phyloP scores from a whole-genome alignment of 495 filamentous ascomycete genomes.

The Penicillium roqueforti region DNA sequence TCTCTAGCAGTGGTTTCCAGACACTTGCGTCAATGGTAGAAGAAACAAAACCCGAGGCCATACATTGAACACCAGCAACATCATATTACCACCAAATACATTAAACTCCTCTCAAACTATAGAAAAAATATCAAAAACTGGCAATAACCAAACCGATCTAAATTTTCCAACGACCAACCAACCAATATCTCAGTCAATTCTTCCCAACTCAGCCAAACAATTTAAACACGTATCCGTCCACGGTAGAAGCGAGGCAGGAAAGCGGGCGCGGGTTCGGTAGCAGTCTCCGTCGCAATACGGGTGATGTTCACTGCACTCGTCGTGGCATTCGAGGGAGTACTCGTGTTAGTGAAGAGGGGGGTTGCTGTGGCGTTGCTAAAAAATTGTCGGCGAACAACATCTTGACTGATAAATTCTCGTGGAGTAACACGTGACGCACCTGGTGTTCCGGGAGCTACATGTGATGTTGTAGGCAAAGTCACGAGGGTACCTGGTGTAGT shows the following conservation, averaged over 20 bases:
- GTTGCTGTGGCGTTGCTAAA: conserved; percentile 14
- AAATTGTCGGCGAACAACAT: conserved; percentile 13
- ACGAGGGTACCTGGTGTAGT: conserved; percentile 1
- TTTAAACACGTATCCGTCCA: background rate
- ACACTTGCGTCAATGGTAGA: background rate
- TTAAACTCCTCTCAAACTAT: background rate
- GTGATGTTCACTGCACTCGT: background rate
- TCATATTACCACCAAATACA: conserved; percentile 1
- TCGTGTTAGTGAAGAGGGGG: conserved; percentile 18
- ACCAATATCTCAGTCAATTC: background rate
- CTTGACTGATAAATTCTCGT: conserved; percentile 8
- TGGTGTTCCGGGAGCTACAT: background rate
- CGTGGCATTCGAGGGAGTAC: conserved; percentile 14
- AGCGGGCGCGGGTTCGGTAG: background rate
- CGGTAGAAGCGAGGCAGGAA: conserved; percentile 6
- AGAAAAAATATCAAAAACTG: background rate
- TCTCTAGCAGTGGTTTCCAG: background rate
- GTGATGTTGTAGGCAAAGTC: conserved; percentile 1
- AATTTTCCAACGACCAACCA: background rate
- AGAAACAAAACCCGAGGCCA: background rate
- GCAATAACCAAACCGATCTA: background rate
- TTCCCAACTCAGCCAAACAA: background rate
- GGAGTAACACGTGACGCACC: background rate
- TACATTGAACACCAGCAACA: background rate
- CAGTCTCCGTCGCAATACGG: background rate